Evolutionary conservation across 306 rosid genomes (phyloP), one percentile per base, ranked within the genome.

Genomic region (Abrus precatorius): DNA sequence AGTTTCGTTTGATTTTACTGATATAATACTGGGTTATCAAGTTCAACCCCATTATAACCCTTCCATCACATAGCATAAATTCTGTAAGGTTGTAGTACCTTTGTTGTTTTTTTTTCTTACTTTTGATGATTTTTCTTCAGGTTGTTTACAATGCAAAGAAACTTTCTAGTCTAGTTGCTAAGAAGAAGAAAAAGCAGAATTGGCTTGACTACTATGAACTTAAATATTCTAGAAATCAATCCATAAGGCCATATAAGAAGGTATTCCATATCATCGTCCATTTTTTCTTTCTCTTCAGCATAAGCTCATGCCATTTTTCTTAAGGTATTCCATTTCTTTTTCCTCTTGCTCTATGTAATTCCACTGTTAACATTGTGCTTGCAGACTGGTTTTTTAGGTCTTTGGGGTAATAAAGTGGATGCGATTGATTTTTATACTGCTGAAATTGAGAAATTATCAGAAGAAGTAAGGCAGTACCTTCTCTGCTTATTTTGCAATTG

Each of bases 321-420:
- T 2, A 11, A 10, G 38, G n/a, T 11, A 34, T 68, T 43, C 59
- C 10, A 27, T 61, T 62, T 69, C 47, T 6, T 28, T 64, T 73
- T 60, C 9, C 43, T 77, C 60, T 20, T 74, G 45, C 81, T 44
- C 57, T 36, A 60, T 53, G 36, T 68, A 74, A 65, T 40, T 76
- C 59, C 48, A 40, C 14, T 65, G 65, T 63, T 84, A 62, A 75
- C 76, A 10, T 76, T 77, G 55, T 87, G 40, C 68, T 85, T 71
- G 88, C 97, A 95, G 99, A 93, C 97, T 87, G 97, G 98, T 72
- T 93, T 83, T 88, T 89, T 95, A 60, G 99, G 99, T 43, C 89
- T 95, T 40, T 90, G 93, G 13, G 98, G 99, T 7, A 86, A 56
- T 5, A 71, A 27, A 63, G 93, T 95, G 71, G 99, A 95, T 76